Percentiles rank a stretch among this genome's conserved stretches.
Conservation (phyloP, 176 grass and related monocot species). For the Secale cereale region DNA sequence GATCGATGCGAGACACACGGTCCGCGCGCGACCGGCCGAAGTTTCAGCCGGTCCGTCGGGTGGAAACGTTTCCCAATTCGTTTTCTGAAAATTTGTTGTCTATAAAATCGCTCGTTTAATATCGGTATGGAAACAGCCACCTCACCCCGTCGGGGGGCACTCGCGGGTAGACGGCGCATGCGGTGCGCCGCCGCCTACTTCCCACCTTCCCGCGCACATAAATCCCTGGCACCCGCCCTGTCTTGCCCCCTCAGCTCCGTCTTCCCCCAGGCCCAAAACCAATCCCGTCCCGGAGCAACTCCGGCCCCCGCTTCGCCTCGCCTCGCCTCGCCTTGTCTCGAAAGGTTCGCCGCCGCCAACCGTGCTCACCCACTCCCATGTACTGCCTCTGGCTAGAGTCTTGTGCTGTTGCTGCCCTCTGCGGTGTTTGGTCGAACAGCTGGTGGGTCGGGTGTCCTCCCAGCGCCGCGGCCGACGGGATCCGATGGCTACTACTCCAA, state of each 20-base stretch:
- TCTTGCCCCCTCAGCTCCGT: not conserved
- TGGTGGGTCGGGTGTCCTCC: conserved; percentile 7
- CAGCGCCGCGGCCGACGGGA: not conserved
- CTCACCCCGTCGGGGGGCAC: too few species aligned
- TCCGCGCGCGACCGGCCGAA: too few species aligned
- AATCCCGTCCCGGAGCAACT: not conserved
- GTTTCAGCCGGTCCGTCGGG: too few species aligned
- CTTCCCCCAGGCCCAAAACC: not conserved
- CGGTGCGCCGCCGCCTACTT: conserved; percentile 29
- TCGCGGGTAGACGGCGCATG: too few species aligned
- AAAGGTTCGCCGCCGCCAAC: conserved; percentile 21
- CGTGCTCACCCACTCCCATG: not conserved
- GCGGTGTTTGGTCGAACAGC: conserved; percentile 31
- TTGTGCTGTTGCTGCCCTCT: not conserved
- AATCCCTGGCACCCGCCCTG: not conserved
- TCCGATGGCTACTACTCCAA: not conserved
- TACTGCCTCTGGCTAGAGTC: not conserved
- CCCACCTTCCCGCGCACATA: conserved; percentile 37
- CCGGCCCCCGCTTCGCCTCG: not conserved
- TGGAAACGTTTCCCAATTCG: too few species aligned
- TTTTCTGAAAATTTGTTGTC: too few species aligned
- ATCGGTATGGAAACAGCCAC: too few species aligned
- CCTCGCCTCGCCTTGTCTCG: not conserved
- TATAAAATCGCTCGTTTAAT: too few species aligned
- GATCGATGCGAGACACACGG: too few species aligned